A percentile compares a stretch with the other conserved stretches of the same genome.
phyloP scores from a whole-genome alignment of 805 yeast species.

The Ogataea haglerorum region DNA sequence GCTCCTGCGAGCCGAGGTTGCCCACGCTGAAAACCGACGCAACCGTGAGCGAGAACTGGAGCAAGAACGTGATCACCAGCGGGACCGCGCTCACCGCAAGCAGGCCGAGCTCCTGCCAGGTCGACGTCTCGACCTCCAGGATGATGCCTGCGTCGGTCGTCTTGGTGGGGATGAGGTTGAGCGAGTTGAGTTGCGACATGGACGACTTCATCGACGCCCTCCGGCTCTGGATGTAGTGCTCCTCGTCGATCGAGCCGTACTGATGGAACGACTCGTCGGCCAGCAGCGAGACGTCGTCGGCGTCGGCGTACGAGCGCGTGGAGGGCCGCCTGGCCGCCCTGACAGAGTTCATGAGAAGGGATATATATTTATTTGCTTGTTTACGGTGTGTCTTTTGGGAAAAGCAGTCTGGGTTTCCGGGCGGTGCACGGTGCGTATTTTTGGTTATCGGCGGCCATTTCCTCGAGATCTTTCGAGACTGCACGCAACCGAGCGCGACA shows the following conservation, averaged over 20 bases:
- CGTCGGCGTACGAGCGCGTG: constrained; percentile 11
- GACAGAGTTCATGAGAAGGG: neutral
- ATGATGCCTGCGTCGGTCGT: constrained; percentile 24
- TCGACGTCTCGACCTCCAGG: constrained; percentile 41
- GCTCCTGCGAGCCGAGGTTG: constrained; percentile 54
- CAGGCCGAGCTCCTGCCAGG: constrained; percentile 36
- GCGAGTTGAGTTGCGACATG: constrained; percentile 12
- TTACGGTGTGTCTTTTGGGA: neutral
- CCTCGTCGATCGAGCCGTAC: constrained; percentile 25
- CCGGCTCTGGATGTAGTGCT: constrained; percentile 25
- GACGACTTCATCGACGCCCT: constrained; percentile 28
- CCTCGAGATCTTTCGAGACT: neutral
- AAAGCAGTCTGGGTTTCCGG: too few species aligned
- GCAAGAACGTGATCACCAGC: constrained; percentile 48
- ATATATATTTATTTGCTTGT: neutral
- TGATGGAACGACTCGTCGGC: constrained; percentile 19
- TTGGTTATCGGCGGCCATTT: too few species aligned
- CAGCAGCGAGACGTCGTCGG: constrained; percentile 11
- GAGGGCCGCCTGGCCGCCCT: constrained; percentile 12
- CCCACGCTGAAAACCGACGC: constrained; percentile 56
- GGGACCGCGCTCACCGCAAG: constrained; percentile 46
- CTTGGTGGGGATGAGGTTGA: constrained; percentile 23
- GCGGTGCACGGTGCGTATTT: too few species aligned
- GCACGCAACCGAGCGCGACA: neutral
- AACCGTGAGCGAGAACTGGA: constrained; percentile 51